Percentiles rank a stretch among this genome's conserved stretches.
Conservation (phyloP, 345 rosid species). For the Euphorbia pulcherrima region DNA sequence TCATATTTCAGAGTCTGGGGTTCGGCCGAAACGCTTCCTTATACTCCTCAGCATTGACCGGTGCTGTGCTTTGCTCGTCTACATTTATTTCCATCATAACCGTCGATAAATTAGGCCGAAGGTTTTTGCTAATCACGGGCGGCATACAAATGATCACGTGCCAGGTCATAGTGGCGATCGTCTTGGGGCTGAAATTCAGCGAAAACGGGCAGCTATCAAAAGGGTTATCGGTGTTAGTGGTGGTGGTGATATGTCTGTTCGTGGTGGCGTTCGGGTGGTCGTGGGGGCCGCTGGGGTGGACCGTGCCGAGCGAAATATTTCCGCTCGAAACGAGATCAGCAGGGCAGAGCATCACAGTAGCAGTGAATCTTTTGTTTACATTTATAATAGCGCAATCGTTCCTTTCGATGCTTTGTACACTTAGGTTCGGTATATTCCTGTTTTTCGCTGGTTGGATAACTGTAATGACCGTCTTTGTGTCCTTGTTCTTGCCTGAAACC, state of each 20-base stretch:
- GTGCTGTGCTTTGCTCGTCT: conserved; percentile 82
- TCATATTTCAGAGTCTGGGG: conserved; percentile 87
- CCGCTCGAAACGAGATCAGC: conserved; percentile 85
- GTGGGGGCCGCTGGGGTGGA: conserved; percentile 98
- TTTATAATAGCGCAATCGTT: conserved; percentile 76
- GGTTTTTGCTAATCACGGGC: conserved; percentile 74
- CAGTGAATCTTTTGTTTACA: conserved; percentile 85
- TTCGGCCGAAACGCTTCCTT: conserved; percentile 74
- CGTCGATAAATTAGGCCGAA: conserved; percentile 71
- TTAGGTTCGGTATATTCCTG: conserved; percentile 82
- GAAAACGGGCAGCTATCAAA: conserved; percentile 59
- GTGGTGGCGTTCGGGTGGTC: conserved; percentile 96
- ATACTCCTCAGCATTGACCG: conserved; percentile 88
- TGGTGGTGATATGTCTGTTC: conserved; percentile 67
- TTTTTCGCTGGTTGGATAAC: conserved; percentile 79
- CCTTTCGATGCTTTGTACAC: conserved; percentile 64
- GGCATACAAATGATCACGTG: conserved; percentile 80
- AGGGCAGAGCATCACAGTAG: conserved; percentile 86
- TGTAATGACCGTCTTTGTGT: conserved; percentile 80
- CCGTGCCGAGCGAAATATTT: conserved; percentile 88
- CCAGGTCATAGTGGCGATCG: conserved; percentile 65
- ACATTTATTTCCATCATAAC: conserved; percentile 72
- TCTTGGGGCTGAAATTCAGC: conserved; percentile 78
- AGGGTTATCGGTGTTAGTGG: conserved; percentile 62
- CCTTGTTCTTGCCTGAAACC: conserved; percentile 69